Evolutionary conservation across 1,284 basidiomycete species (phyloP).

Genomic region (Apiotrichum siamense): DNA sequence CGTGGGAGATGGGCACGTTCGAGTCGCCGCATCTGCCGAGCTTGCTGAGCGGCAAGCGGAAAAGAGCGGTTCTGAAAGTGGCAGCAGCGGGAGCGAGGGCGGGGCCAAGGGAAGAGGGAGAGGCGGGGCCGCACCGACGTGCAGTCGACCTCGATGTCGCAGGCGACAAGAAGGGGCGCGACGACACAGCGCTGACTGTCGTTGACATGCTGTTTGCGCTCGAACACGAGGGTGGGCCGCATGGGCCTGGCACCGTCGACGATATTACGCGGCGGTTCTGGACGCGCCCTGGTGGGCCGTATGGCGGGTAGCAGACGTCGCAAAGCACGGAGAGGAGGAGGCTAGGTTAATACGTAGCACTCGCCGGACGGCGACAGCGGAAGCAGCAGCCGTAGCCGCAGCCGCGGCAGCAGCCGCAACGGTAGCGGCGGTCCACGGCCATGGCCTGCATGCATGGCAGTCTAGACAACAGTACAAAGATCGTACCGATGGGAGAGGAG

Average conservation of each 20-base stretch:
- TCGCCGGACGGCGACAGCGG: no score
- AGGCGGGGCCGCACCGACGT: conserved; percentile 8
- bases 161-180: conserved; percentile 20
- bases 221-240: conserved; percentile 30
- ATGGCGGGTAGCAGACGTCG: conserved; percentile 13
- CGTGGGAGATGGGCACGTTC: conserved; percentile 40
- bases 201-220: conserved; percentile 40
- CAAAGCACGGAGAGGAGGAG: neutral
- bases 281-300: conserved; percentile 26
- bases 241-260: conserved; percentile 26
- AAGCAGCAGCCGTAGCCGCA: no score
- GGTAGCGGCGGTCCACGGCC: neutral
- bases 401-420: neutral
- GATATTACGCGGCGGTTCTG: conserved; percentile 29
- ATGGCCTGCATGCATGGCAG: neutral
- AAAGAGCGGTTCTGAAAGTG: no score
- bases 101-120: neutral
- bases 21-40: conserved; percentile 12
- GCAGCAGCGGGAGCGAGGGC: neutral
- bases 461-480: conserved; percentile 1
- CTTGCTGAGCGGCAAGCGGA: conserved; percentile 16
- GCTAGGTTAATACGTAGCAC: no score
- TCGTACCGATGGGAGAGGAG: neutral
- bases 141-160: conserved; percentile 9
- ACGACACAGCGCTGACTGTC: conserved; percentile 36